Evolutionary conservation across 2,329 filamentous ascomycete species (phyloP).

Genomic region (Lachnellula arida): DNA sequence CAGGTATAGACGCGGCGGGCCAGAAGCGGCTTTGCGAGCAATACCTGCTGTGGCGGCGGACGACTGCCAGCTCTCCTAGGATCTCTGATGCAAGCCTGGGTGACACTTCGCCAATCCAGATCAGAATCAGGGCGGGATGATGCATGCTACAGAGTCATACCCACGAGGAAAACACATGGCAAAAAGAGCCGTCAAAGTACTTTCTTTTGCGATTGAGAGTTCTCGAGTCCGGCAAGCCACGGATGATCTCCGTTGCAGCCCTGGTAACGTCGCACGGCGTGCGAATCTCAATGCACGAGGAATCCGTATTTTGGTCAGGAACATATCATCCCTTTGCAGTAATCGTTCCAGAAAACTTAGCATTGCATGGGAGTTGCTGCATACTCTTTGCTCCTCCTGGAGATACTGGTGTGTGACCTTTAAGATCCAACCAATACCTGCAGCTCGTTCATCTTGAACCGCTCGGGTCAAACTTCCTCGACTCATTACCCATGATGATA

Average conservation of each 20-base stretch:
- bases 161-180: conserved; percentile 13
- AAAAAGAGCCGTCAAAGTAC: conserved; percentile 4
- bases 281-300: not conserved
- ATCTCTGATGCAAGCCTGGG: not conserved
- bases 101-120: not conserved
- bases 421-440: not conserved
- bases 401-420: not conserved
- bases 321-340: not conserved
- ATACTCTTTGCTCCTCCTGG: not conserved
- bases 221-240: not conserved
- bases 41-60: not conserved
- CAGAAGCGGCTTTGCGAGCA: not conserved
- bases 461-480: not conserved
- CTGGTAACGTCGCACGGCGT: not conserved
- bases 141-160: conserved; percentile 4
- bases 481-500: not conserved
- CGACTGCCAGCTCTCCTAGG: not conserved
- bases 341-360: not conserved
- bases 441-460: not conserved
- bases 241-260: not conserved
- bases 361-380: not conserved
- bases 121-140: not conserved
- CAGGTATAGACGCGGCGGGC: not conserved
- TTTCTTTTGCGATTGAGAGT: not conserved
- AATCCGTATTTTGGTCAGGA: not conserved